Percentiles rank a stretch among this genome's conserved stretches.
Evolutionary conservation across 2,329 filamentous ascomycete species (phyloP).

Genomic region (Pseudogymnoascus sp.): DNA sequence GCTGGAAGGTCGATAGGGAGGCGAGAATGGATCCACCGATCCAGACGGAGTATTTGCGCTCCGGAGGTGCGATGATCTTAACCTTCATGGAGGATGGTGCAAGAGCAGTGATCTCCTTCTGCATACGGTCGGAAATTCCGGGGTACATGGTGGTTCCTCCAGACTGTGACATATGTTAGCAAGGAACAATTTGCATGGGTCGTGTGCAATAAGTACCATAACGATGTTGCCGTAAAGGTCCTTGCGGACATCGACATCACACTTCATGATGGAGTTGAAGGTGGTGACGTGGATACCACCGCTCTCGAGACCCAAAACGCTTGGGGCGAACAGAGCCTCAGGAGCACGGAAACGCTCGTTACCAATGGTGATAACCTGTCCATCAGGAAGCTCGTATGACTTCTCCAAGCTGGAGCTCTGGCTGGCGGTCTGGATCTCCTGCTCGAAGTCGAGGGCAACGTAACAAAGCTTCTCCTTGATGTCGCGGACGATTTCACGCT

Average conservation of each 20-base stretch:
- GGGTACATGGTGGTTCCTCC: constrained; percentile 99
- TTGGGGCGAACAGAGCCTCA: constrained; percentile 99
- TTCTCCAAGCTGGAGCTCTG: constrained; percentile 99
- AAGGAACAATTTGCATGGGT: neutral
- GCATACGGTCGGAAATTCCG: constrained; percentile 99
- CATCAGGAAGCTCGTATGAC: constrained; percentile 99
- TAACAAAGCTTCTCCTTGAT: constrained; percentile 99
- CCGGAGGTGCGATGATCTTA: constrained; percentile 99
- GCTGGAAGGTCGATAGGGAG: constrained; percentile 99
- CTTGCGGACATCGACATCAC: constrained; percentile 99
- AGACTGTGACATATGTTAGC: constrained; percentile 52
- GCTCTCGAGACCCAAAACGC: constrained; percentile 93
- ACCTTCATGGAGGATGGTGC: constrained; percentile 99
- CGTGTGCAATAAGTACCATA: constrained; percentile 64
- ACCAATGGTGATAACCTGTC: constrained; percentile 98
- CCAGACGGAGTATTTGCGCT: constrained; percentile 99
- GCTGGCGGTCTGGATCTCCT: constrained; percentile 99
- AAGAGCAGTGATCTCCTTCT: constrained; percentile 99
- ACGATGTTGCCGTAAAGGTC: constrained; percentile 99
- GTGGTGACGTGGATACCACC: constrained; percentile 99
- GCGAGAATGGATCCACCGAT: constrained; percentile 99
- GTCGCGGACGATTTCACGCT: constrained; percentile 99
- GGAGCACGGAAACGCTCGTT: constrained; percentile 99
- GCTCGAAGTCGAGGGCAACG: constrained; percentile 98
- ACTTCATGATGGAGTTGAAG: constrained; percentile 99